Base-by-base conservation (phyloP, 2,329 filamentous ascomycete genomes). In the Fusarium pilosicola region DNA sequence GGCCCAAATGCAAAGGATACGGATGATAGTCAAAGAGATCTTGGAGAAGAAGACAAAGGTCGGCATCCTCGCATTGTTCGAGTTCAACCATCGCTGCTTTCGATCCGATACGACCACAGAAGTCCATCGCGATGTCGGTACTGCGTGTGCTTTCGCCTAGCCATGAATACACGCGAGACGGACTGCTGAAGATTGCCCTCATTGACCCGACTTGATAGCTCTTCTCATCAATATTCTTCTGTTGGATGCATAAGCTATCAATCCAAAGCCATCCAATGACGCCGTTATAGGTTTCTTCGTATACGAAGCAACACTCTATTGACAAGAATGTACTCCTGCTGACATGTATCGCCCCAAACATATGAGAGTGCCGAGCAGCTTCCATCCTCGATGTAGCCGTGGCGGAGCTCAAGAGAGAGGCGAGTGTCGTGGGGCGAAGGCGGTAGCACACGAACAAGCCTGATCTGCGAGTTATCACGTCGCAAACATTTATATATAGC, bases 211-310 rank as follows among this genome's bases (percentile, higher is more conserved):
- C 58, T 30, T 56, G 58, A 6, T 49, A 49, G n/a, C 28, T 65
- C 13, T 65, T 65, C 22, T 65, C 41, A 7, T 65, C 62, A 12
- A 41, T 0, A 5, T 65, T 30, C 18, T 49, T 63, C 2, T 65
- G 41, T 20, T 63, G 62, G 7, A 65, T 65, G 34, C 28, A 55
- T 14, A 55, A 12, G 4, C 28, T 62, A 14, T 65, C 41, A 18
- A 65, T 28, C 48, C 62, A 63, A 4, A 63, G 34, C 62, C 48
- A 55, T 7, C 6, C 34, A 1, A 0, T 2, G 9, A 65, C 6
- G 6, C n/a, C 28, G 2, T 63, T 54, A 2, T 24, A 63, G 48
- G 24, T 65, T 63, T 10, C 30, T 15, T 3, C 41, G 39, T 3
- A 65, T 39, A 0, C 20, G 10, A 10, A 62, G 7, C 3, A 24